Base-by-base conservation (phyloP, 1,284 basidiomycete species). In the Ganoderma sinense region DNA sequence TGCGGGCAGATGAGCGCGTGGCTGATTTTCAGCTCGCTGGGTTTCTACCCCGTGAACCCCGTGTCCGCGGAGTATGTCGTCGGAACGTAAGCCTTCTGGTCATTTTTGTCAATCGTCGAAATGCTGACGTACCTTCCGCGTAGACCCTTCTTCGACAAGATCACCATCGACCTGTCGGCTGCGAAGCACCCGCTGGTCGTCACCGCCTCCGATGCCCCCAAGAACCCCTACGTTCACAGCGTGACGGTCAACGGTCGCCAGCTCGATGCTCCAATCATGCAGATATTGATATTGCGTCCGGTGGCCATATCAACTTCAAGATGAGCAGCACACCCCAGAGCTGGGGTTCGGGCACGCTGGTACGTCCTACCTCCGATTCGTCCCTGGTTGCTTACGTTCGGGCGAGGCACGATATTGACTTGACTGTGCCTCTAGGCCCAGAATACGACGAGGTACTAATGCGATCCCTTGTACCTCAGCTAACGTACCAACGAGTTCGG, bases 1-100 rank as follows among this genome's bases (percentile, higher is more conserved):
- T 95, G 94, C 74, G 94, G 94, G 0, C 94, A 96, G 78, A 95
- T 95, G 93, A 93, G 91, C 75, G 91, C 94, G 0, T 96, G 94
- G 94, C 95, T 92, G 77, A 84, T 95, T 14, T 96, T 95, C 81
- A 90, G 89, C 58, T 89, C 92, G 1, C 84, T 96, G 77, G 94
- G 94, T 0, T 92, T 96, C 80, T 96, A 96, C 75, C 94, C 94
- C n/a, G 93, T 96, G 64, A 90, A 94, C 77, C 93, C 94, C 0
- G 91, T 92, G 0, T 91, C 90, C 0, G 87, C 88, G 10, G 87
- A 89, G 74, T 95, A 94, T 70, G 84, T 94, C 65, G 84, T 95
- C 56, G 93, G 93, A 71, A 88, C 90, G 87, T 91, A 65, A 64
- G 81, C 78, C 1, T 76, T 62, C 23, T 1, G 5, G 43, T 10